phyloP scores from a whole-genome alignment of 2,329 filamentous ascomycete genomes.

The Fusarium sp. region DNA sequence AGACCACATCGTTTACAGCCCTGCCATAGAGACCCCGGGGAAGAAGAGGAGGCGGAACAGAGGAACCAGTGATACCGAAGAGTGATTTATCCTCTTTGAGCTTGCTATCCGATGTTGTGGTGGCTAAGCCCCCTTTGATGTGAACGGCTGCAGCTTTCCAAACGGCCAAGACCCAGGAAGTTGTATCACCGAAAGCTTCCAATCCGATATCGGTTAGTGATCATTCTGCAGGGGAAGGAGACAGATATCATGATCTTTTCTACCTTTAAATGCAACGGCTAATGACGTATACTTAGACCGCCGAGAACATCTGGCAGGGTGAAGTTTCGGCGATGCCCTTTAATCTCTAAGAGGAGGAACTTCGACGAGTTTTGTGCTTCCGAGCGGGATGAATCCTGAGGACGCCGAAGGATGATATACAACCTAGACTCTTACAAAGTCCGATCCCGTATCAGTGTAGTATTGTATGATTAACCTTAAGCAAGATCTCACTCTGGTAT shows the following conservation, averaged over 20 bases:
- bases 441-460: not conserved
- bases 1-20: not conserved
- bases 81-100: not conserved
- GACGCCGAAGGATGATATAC: not conserved
- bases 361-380: not conserved
- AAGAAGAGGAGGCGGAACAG: not conserved
- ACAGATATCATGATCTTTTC: not conserved
- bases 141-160: not conserved
- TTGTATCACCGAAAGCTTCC: not conserved
- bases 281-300: not conserved
- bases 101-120: not conserved
- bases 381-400: not conserved
- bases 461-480: not conserved
- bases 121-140: not conserved
- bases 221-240: not conserved
- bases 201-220: not conserved
- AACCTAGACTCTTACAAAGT: not conserved
- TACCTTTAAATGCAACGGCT: not conserved
- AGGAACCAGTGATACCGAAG: not conserved
- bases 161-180: not conserved
- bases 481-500: too few species aligned
- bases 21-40: accelerated
- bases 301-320: not conserved
- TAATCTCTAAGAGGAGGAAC: not conserved
- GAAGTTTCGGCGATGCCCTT: conserved; percentile 4